Base-by-base conservation (phyloP, 352 stramenopile species). In the Blastocystis hominis region DNA sequence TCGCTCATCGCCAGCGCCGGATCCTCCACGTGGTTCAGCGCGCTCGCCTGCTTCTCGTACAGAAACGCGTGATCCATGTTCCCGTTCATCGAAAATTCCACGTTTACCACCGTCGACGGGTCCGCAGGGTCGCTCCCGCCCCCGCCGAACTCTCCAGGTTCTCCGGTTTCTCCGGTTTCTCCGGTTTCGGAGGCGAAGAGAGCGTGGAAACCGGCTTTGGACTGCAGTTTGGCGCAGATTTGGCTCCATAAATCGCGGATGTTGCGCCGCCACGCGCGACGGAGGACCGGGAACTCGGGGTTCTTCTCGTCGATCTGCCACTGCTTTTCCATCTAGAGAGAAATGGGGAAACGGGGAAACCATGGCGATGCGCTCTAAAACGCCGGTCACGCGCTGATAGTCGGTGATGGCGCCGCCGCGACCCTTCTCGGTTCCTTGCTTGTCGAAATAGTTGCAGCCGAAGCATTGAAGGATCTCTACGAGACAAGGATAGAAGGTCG, bases 391-490 rank as follows among this genome's bases (percentile, higher is more conserved):
- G 7, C 55, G 50, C 46, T 80, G 69, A 3, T 38, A 38, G 5
- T 61, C 20, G 9, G 69, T 64, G 1, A 80, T 80, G 10, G 50
- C 69, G 30, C 69, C 69, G 0, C 69, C 69, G n/a, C 69, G 69
- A 34, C 69, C 69, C 54, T 63, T 59, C 46, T 80, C 69, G 1
- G 69, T 80, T 62, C 69, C 69, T 24, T 80, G 69, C 40, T 80
- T 80, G 44, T 80, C 69, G 42, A 80, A 80, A 47, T 80, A 80
- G 46, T 80, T 80, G 40, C 69, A 64, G 13, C 69, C 69, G 30
- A 80, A 80, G 42, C 69, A 80, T 9, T 80, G 69, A 0, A 80
- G 69, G 63, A 80, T 80, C 53, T 80, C 69, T 24, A 80, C 69
- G 3, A 80, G 47, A 64, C 50, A 80, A 1, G 46, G 69, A 42